These are phyloP conservation scores for Xylona heveae DNA, from an alignment of 495 filamentous ascomycete species.

Conservation along the genomic window DNA sequence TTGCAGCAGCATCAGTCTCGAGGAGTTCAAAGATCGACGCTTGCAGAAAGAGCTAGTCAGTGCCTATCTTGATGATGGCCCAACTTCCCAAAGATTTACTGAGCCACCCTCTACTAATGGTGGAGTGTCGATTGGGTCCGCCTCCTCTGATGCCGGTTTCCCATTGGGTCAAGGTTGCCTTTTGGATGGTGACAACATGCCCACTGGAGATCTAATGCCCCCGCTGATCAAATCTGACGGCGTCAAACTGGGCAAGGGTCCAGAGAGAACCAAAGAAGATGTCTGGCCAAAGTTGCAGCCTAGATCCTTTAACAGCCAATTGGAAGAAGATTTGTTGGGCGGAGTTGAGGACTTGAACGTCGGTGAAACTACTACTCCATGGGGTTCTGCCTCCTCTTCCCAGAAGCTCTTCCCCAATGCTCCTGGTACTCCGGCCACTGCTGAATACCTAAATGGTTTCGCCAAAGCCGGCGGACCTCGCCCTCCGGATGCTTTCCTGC, in stretches of 20 bases:
- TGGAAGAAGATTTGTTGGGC: no score
- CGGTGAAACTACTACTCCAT: background rate
- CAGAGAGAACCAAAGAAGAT: no score
- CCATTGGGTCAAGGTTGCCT: no score
- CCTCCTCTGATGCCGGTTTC: no score
- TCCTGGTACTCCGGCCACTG: background rate
- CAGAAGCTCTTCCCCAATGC: constrained; percentile 2
- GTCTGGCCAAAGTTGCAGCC: no score
- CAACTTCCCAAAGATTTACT: constrained; percentile 6
- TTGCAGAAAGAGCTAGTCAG: constrained; percentile 18
- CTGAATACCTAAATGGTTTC: background rate
- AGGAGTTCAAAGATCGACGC: constrained; percentile 16
- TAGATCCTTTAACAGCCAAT: no score
- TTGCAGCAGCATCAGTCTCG: constrained; percentile 15
- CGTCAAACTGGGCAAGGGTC: no score
- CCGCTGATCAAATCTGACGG: no score
- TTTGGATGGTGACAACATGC: no score
- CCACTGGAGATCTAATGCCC: no score
- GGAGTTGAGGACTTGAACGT: background rate
- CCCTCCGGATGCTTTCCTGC: background rate
- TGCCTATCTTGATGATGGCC: constrained; percentile 7
- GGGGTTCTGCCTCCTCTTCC: background rate
- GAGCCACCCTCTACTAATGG: background rate
- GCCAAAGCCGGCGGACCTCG: background rate
- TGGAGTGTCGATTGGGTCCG: no score